Evolutionary conservation across 208 protist genomes (phyloP).

Genomic region (Leishmania guyanensis): DNA sequence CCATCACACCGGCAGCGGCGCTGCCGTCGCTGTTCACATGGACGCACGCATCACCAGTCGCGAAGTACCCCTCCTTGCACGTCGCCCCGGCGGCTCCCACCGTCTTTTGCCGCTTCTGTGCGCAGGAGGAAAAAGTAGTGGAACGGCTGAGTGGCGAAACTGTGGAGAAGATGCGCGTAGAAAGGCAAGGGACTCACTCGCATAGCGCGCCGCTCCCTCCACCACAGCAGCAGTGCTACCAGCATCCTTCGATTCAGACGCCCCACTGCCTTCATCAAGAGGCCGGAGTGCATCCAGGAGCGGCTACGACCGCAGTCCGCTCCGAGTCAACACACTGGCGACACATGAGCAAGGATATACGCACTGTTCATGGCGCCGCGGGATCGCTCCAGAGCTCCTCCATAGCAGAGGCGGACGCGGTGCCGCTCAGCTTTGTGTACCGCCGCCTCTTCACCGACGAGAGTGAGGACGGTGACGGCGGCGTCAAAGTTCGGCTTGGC

Average conservation of each 20-base stretch:
- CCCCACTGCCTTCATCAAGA: not conserved
- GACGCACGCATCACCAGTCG: not conserved
- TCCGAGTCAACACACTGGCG: not conserved
- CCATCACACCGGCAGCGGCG: not conserved
- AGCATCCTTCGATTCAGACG: not conserved
- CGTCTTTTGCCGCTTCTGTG: not conserved
- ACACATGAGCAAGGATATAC: not conserved
- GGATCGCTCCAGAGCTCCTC: not conserved
- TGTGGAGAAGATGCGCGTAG: not conserved
- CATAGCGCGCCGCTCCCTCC: not conserved
- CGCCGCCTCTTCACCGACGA: conserved; percentile 11
- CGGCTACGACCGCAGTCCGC: not conserved
- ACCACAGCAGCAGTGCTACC: not conserved
- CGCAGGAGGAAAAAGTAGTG: not conserved
- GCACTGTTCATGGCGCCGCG: not conserved
- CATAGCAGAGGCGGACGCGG: not conserved
- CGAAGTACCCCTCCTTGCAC: not conserved
- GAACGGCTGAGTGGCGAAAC: not conserved
- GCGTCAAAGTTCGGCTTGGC: not conserved
- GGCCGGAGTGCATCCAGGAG: not conserved
- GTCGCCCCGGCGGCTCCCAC: not conserved
- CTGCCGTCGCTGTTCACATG: not conserved
- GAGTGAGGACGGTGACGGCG: not conserved
- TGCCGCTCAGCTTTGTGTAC: not conserved
- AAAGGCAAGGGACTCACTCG: not conserved